Conservation (phyloP, 495 filamentous ascomycete species). For the Aspergillus homomorphus region DNA sequence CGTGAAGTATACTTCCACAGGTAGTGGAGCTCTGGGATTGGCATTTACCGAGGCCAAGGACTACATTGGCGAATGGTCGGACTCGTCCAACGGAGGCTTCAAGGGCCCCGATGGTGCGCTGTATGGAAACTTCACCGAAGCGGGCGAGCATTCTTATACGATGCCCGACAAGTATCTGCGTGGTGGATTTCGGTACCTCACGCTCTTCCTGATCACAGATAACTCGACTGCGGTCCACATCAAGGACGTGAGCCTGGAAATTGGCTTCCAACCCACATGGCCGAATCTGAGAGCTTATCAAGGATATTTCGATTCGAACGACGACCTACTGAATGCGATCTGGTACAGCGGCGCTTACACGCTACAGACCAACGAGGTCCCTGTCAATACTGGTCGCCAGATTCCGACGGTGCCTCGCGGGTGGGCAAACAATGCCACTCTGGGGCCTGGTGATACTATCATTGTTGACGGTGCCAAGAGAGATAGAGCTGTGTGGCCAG, state of each 20-base stretch:
- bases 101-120: slow-evolving; percentile 51
- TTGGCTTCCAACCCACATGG: slow-evolving; percentile 63
- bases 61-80: slow-evolving; percentile 59
- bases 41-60: slow-evolving; percentile 63
- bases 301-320: slow-evolving; percentile 60
- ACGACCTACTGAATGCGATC: slow-evolving; percentile 58
- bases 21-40: slow-evolving; percentile 50
- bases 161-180: slow-evolving; percentile 54
- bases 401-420: slow-evolving; percentile 46
- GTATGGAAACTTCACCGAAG: slow-evolving; percentile 47
- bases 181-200: slow-evolving; percentile 61
- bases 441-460: slow-evolving; percentile 52
- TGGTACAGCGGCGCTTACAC: slow-evolving; percentile 68
- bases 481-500: slow-evolving; percentile 58
- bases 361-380: slow-evolving; percentile 56
- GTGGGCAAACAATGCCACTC: slow-evolving; percentile 56
- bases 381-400: slow-evolving; percentile 50
- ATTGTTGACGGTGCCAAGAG: slow-evolving; percentile 59
- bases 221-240: slow-evolving; percentile 37
- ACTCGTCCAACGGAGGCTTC: slow-evolving; percentile 55
- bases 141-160: slow-evolving; percentile 43
- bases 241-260: slow-evolving; percentile 43
- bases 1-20: slow-evolving; percentile 44
- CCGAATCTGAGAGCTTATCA: slow-evolving; percentile 59
- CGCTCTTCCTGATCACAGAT: slow-evolving; percentile 46